Evolutionary conservation across 345 rosid genomes (phyloP).

Genomic region (Boechera retrofracta): DNA sequence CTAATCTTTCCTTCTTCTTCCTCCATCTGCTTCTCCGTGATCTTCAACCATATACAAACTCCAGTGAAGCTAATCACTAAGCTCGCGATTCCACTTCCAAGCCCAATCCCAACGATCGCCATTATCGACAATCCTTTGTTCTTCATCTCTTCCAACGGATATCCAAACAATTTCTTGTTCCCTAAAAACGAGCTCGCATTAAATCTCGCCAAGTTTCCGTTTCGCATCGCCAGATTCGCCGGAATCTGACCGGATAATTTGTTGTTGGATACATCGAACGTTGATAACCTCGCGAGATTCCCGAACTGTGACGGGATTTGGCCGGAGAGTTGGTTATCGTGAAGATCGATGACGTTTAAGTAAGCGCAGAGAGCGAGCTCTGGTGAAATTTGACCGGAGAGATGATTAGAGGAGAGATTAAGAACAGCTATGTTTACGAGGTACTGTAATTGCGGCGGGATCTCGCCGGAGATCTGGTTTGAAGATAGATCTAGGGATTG

Average conservation of each 20-base stretch:
- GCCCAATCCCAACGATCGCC: slow-evolving; percentile 94
- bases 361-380: slow-evolving; percentile 81
- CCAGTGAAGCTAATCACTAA: slow-evolving; percentile 88
- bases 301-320: slow-evolving; percentile 79
- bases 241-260: slow-evolving; percentile 80
- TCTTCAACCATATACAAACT: slow-evolving; percentile 86
- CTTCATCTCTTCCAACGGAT: slow-evolving; percentile 75
- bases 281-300: slow-evolving; percentile 62
- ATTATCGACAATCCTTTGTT: slow-evolving; percentile 70
- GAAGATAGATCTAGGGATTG: slow-evolving; percentile 94
- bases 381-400: slow-evolving; percentile 77
- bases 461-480: slow-evolving; percentile 72
- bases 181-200: slow-evolving; percentile 74
- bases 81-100: slow-evolving; percentile 91
- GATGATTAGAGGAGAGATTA: slow-evolving; percentile 84
- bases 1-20: slow-evolving; percentile 75
- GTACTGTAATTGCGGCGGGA: slow-evolving; percentile 73
- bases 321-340: slow-evolving; percentile 70
- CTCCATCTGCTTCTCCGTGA: slow-evolving; percentile 68
- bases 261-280: slow-evolving; percentile 84
- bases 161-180: slow-evolving; percentile 83
- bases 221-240: slow-evolving; percentile 60
- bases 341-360: slow-evolving; percentile 90
- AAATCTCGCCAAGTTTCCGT: slow-evolving; percentile 67
- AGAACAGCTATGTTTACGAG: slow-evolving; percentile 88